These are phyloP conservation scores for Giardia muris DNA, from an alignment of 208 protist genomes.

Conservation along the genomic window DNA sequence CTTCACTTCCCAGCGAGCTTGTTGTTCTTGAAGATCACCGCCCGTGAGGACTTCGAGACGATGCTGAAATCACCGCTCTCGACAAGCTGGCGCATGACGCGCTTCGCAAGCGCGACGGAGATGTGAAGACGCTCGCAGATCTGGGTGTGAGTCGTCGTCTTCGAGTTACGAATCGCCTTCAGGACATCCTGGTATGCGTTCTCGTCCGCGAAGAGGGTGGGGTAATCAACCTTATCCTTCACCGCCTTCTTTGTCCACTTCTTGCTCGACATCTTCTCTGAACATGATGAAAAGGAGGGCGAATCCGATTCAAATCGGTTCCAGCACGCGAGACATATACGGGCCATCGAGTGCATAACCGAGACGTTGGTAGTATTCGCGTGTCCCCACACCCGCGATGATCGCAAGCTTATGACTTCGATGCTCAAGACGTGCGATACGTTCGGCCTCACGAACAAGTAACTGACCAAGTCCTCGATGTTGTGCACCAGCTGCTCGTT, in stretches of 20 bases:
- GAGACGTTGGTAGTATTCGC: slow-evolving; percentile 42
- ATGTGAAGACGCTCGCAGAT: neutral
- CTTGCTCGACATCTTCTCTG: slow-evolving; percentile 4
- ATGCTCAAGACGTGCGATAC: slow-evolving; percentile 41
- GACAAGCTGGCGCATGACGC: neutral
- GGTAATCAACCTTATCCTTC: slow-evolving; percentile 1
- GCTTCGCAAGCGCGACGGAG: neutral
- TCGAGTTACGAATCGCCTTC: neutral
- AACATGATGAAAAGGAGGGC: too few species aligned
- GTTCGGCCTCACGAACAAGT: slow-evolving; percentile 39
- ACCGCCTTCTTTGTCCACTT: slow-evolving; percentile 7
- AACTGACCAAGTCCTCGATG: slow-evolving; percentile 40
- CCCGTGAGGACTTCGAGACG: neutral
- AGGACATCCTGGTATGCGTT: neutral
- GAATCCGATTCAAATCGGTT: too few species aligned
- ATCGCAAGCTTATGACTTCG: slow-evolving; percentile 32
- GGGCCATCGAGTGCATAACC: slow-evolving; percentile 39
- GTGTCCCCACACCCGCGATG: slow-evolving; percentile 41
- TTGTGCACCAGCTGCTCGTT: slow-evolving; percentile 4
- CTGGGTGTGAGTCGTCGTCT: neutral
- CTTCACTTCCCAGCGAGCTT: too few species aligned
- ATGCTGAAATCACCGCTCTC: neutral
- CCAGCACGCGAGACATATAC: slow-evolving; percentile 36
- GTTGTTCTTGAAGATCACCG: neutral
- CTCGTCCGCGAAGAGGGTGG: neutral